Evolutionary conservation across 176 grass and related monocot species (phyloP).

Genomic region (Cocos nucifera): DNA sequence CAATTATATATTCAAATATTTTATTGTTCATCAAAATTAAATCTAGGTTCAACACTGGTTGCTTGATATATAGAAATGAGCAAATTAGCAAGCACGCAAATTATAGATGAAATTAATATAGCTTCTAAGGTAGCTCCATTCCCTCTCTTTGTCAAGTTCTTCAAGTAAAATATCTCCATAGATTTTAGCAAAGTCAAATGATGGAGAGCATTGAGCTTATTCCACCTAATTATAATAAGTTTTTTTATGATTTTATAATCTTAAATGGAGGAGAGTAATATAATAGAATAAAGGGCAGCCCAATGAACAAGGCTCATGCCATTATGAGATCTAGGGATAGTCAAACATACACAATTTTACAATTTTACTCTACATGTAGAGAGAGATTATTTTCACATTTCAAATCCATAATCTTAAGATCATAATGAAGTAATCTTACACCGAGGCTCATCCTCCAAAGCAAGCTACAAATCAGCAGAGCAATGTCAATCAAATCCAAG

Average conservation of each 20-base stretch:
- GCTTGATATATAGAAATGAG: conserved; percentile 67
- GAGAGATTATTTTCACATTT: conserved; percentile 23
- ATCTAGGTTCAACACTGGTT: neutral
- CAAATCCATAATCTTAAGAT: neutral
- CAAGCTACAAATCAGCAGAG: no score
- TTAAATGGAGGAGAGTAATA: conserved; percentile 13
- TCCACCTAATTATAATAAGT: conserved; percentile 66
- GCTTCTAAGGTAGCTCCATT: conserved; percentile 31
- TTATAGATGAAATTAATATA: conserved; percentile 47
- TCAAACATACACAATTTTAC: no score
- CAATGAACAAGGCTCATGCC: no score
- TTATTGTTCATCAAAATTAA: no score
- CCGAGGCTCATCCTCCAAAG: no score
- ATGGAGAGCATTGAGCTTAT: conserved; percentile 52
- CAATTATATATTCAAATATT: no score
- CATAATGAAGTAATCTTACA: no score
- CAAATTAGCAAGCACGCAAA: conserved; percentile 55
- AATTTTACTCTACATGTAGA: no score
- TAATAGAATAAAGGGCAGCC: neutral
- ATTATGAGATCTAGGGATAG: no score
- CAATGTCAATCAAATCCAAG: no score
- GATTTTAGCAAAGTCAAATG: conserved; percentile 31
- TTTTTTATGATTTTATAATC: conserved; percentile 71
- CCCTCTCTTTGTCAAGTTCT: conserved; percentile 21
- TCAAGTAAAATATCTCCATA: conserved; percentile 21